Evolutionary conservation across 1,284 basidiomycete species (phyloP), one percentile per base, ranked within the genome.

Genomic region (Apiotrichum domesticum): DNA sequence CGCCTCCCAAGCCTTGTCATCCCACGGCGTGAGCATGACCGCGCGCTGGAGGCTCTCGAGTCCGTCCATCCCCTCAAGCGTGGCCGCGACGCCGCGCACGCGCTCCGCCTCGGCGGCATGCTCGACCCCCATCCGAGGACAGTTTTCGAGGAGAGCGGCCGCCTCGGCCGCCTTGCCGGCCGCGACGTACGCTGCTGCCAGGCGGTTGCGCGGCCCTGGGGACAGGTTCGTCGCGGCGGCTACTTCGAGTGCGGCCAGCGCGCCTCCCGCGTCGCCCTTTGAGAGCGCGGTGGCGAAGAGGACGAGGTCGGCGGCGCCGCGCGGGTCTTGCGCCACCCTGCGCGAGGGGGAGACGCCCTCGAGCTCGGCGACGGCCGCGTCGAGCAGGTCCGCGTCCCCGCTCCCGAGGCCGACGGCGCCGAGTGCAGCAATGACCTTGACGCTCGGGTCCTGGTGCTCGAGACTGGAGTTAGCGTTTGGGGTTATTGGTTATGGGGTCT

Each of bases 321-420:
- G 32, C 4, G 69, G 63, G 52, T 74, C 72, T 51, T 70, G 59
- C 3, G 35, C 40, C n/a, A 60, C 50, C 11, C 66, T 51, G 9
- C 60, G 54, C 4, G 55, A 35, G 7, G 64, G 11, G 0, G 68
- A 57, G 3, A 66, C 60, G 3, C 63, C 43, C 10, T 86, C 77
- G 15, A 95, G 83, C 70, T 96, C 93, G 0, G 87, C 85, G 8
- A 94, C 78, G 0, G 91, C 87, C 0, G 93, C 93, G 68, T 95
- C 90, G 13, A 94, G 81, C 15, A 96, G 81, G 51, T 82, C 84
- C 32, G 86, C 84, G 68, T 96, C 93, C 33, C 81, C 79, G 0
- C 85, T 87, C 29, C 90, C 76, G 55, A 92, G 85, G 8, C 88
- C 93, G 81, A 95, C 89, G 2, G 88, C 89, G 0, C 88, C 88